Conservation (phyloP, 78 protist genomes). For the Planoprotostelium fungivorum region DNA sequence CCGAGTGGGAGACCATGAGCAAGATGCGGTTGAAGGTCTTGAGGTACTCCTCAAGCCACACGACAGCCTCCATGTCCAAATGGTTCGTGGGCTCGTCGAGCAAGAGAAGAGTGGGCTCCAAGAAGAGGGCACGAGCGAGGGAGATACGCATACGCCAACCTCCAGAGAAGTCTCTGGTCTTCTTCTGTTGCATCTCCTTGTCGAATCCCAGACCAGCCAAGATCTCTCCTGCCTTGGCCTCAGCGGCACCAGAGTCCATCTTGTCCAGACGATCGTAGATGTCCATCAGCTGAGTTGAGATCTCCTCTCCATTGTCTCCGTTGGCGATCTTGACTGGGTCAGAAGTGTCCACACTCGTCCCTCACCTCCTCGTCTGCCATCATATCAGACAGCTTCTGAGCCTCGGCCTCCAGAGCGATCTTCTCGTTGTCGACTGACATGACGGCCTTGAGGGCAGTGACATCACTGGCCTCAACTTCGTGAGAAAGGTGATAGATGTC, state of each 20-base stretch:
- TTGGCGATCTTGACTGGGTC: background rate
- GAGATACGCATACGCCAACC: slow-evolving; percentile 91
- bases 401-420: slow-evolving; percentile 25
- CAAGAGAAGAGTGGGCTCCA: slow-evolving; percentile 66
- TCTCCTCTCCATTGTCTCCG: background rate
- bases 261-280: slow-evolving; percentile 73
- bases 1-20: slow-evolving; percentile 82
- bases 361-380: slow-evolving; percentile 44
- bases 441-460: slow-evolving; percentile 66
- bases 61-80: slow-evolving; percentile 85
- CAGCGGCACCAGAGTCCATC: slow-evolving; percentile 55
- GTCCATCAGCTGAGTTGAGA: slow-evolving; percentile 9
- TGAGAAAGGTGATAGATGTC: slow-evolving; percentile 51
- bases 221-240: slow-evolving; percentile 73
- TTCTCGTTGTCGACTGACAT: slow-evolving; percentile 53
- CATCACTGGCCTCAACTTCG: slow-evolving; percentile 44
- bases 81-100: slow-evolving; percentile 92
- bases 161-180: slow-evolving; percentile 77
- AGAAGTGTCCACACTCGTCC: background rate
- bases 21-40: slow-evolving; percentile 57
- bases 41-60: slow-evolving; percentile 89
- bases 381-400: slow-evolving; percentile 21
- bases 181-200: slow-evolving; percentile 27
- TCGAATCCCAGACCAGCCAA: slow-evolving; percentile 82
- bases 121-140: slow-evolving; percentile 77